These are phyloP conservation scores for Drosera capensis DNA, from an alignment of 148 eudicot species.

Conservation along the genomic window DNA sequence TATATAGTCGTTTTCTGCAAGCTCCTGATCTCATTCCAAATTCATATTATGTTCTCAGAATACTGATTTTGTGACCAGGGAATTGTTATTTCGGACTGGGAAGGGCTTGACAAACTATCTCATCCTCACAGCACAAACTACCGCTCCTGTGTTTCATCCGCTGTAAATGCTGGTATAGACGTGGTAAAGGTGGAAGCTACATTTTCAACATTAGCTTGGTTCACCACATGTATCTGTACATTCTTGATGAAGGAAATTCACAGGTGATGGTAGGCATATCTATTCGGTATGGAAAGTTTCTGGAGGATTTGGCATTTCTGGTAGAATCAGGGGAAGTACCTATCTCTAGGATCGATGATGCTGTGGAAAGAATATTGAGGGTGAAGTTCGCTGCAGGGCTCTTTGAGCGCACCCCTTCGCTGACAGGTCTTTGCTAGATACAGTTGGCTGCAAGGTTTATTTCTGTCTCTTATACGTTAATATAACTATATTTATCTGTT, in stretches of 20 bases:
- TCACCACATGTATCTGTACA: not conserved
- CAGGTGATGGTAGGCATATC: slow-evolving; percentile 99
- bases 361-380: slow-evolving; percentile 70
- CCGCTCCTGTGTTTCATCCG: slow-evolving; percentile 26
- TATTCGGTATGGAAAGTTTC: slow-evolving; percentile 35
- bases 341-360: slow-evolving; percentile 75
- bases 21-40: not conserved
- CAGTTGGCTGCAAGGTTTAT: slow-evolving; percentile 81
- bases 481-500: not conserved
- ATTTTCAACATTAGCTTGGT: not conserved
- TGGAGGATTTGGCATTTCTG: slow-evolving; percentile 44
- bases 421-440: slow-evolving; percentile 58
- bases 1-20: too few species aligned
- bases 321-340: slow-evolving; percentile 69
- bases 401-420: slow-evolving; percentile 62
- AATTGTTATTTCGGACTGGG: slow-evolving; percentile 74
- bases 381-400: slow-evolving; percentile 75
- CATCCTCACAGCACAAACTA: slow-evolving; percentile 48
- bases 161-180: slow-evolving; percentile 73
- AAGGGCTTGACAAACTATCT: slow-evolving; percentile 56
- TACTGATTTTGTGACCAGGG: slow-evolving; percentile 32
- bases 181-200: slow-evolving; percentile 38
- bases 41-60: not conserved
- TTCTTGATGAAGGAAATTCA: slow-evolving; percentile 3
- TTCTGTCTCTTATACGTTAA: slow-evolving; percentile 11